Evolutionary conservation across 169 alveolate genomes (phyloP), one percentile per base, ranked within the genome.

Genomic region (Eimeria maxima): DNA sequence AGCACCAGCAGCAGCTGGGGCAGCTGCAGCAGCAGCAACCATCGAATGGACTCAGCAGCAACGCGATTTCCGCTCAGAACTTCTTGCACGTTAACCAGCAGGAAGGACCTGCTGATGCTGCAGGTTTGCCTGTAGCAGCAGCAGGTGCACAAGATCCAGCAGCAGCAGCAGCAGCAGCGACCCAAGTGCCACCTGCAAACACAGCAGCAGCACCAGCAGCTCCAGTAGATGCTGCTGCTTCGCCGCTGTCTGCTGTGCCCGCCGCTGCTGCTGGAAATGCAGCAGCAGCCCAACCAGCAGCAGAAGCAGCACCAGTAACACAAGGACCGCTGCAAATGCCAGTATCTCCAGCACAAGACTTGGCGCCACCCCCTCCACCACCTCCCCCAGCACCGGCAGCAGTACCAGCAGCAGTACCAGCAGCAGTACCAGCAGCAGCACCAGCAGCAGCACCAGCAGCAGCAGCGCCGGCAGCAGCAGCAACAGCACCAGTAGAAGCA

Each of bases 1-100:
- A 80, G 69, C 90, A 80, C 29, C 90, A 44, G 47, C 69, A 42
- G 86, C 86, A 38, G 86, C 86, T 16, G 29, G n/a, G n/a, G n/a
- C 86, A 42, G 33, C 86, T 42, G 86, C 86, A 74, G 86, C 86
- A 74, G 22, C 83, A 73, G 14, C 83, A 73, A 33, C 53, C 20
- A 29, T 45, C 24, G 90, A 71, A 53, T 27, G 47, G 53, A n/a
- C 73, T 50, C 14, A 47, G 47, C 27, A 71, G 47, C n/a, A 50
- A 65, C 90, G 71, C 50, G 50, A 16, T 14, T 18, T 53, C 24
- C 47, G 4, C 3, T 38, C 73, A 8, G 57, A 84, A 27, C 63
- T 84, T 60, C 69, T 38, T 84, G 74, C 93, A 84, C 29, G 29
- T 81, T 16, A 20, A 47, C 20, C 73, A 22, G 24, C 71, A 24